A percentile compares a stretch with the other conserved stretches of the same genome.
phyloP scores from a whole-genome alignment of 805 yeast species.

The Wickerhamomyces ciferrii region DNA sequence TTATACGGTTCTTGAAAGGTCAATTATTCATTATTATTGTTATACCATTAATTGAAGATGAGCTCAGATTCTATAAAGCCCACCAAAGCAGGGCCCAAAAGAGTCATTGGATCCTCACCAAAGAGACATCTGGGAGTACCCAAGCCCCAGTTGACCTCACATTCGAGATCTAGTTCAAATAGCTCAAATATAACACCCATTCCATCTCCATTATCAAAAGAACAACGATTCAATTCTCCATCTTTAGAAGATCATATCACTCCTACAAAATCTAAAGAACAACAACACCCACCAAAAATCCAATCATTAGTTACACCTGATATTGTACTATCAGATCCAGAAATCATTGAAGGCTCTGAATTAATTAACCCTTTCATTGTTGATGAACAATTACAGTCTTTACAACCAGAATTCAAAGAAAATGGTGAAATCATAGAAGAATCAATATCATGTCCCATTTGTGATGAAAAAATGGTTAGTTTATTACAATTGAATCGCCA shows the following conservation, averaged over 20 bases:
- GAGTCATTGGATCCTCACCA: background rate
- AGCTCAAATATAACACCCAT: background rate
- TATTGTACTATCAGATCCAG: constrained; percentile 3
- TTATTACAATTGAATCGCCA: constrained; percentile 58
- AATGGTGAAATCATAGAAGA: background rate
- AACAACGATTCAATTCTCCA: background rate
- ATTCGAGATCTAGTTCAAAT: background rate
- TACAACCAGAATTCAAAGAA: background rate
- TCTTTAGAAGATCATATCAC: background rate
- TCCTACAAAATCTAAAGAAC: background rate
- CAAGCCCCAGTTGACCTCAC: background rate
- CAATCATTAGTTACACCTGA: background rate
- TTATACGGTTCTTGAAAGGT: no score
- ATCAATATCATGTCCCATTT: constrained; percentile 57
- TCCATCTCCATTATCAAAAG: background rate
- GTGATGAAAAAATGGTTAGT: constrained; percentile 52
- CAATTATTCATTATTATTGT: no score
- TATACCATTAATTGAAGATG: no score
- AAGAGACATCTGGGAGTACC: background rate
- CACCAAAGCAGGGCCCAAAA: background rate
- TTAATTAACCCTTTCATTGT: background rate
- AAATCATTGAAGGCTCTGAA: constrained; percentile 5
- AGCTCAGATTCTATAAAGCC: background rate
- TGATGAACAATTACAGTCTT: background rate
- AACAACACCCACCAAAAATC: background rate